A percentile compares a stretch with the other conserved stretches of the same genome.
Evolutionary conservation across 805 yeast species (phyloP).

Genomic region (Candida xiaguanensis): DNA sequence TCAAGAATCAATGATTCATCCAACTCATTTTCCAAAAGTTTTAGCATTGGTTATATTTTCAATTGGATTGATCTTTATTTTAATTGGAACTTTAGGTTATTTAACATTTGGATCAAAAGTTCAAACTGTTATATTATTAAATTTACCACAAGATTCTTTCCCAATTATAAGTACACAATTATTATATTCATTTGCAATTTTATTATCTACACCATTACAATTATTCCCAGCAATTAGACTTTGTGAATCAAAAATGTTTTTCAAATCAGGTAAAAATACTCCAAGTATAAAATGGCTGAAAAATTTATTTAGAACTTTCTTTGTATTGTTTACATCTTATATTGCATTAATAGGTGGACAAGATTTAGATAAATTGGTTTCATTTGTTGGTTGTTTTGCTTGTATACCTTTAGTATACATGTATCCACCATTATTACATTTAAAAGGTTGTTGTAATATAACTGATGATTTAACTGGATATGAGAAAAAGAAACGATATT

Average conservation of each 20-base stretch:
- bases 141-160: constrained; percentile 65
- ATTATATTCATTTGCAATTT: constrained; percentile 69
- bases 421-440: constrained; percentile 78
- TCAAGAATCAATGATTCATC: constrained; percentile 76
- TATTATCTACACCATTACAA: constrained; percentile 78
- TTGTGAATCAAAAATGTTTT: constrained; percentile 59
- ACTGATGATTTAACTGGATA: constrained; percentile 12
- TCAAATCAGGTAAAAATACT: constrained; percentile 55
- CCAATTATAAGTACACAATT: constrained; percentile 64
- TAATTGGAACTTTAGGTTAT: constrained; percentile 67
- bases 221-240: constrained; percentile 75
- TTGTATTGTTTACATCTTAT: constrained; percentile 52
- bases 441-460: constrained; percentile 44
- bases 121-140: constrained; percentile 66
- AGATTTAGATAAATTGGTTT: constrained; percentile 68
- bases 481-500: constrained; percentile 28
- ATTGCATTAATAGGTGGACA: constrained; percentile 67
- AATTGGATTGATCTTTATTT: constrained; percentile 59
- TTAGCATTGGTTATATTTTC: constrained; percentile 57
- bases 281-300: constrained; percentile 60
- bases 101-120: constrained; percentile 62
- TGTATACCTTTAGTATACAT: constrained; percentile 83
- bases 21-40: constrained; percentile 68
- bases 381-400: constrained; percentile 80
- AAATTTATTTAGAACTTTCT: constrained; percentile 51